Conservation (phyloP, 1,284 basidiomycete species). For the Rhodotorula sp. region DNA sequence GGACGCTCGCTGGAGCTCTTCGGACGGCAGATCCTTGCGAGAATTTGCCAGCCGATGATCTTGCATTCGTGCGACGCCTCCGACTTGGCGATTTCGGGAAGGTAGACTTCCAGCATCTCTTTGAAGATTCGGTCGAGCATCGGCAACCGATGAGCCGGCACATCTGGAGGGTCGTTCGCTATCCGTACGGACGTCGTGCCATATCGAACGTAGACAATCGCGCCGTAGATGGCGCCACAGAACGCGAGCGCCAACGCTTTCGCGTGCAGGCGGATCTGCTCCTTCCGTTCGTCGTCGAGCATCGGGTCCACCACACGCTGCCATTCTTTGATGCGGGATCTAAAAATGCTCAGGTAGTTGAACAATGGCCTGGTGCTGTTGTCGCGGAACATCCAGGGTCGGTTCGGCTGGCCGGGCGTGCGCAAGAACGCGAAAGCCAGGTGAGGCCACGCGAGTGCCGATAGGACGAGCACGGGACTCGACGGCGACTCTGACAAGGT, state of each 20-base stretch:
- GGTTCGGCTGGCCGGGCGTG: not conserved
- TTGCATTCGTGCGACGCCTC: not conserved
- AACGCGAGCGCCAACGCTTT: conserved; percentile 19
- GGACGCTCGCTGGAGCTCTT: not conserved
- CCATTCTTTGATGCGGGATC: conserved; percentile 3
- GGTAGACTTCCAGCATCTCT: not conserved
- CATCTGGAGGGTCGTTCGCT: too few relatives aligned
- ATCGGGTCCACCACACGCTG: not conserved
- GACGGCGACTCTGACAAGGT: not conserved
- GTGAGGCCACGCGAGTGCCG: conserved; percentile 28
- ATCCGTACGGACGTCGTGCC: conserved; percentile 5
- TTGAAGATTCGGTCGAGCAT: conserved; percentile 15
- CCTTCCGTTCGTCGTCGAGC: not conserved
- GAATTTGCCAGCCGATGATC: conserved; percentile 15
- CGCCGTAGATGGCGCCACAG: conserved; percentile 10
- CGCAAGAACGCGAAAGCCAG: conserved; percentile 25
- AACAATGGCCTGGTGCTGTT: not conserved
- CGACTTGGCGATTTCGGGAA: conserved; percentile 5
- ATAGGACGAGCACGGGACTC: conserved; percentile 8
- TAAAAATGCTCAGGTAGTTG: conserved; percentile 13
- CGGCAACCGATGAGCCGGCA: not conserved
- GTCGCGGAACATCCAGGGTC: conserved; percentile 16
- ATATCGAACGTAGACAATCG: conserved; percentile 12
- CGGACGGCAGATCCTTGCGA: conserved; percentile 20
- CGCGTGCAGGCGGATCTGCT: conserved; percentile 10